phyloP scores from a whole-genome alignment of 192 early-diverging fungal genomes.

The Rhizoclosmatium sp. region DNA sequence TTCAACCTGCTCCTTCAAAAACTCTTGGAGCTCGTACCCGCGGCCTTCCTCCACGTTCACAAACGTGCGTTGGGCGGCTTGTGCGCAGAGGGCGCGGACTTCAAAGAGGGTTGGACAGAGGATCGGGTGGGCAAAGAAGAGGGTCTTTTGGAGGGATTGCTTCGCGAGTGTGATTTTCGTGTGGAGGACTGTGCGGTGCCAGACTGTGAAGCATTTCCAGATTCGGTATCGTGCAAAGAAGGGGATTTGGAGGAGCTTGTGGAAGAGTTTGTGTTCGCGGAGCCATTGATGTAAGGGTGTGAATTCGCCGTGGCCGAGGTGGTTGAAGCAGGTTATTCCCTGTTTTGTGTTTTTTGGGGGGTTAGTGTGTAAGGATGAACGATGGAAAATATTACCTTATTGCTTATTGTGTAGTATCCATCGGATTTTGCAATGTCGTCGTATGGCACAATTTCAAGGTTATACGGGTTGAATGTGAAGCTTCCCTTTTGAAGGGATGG shows the following conservation, averaged over 20 bases:
- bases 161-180: constrained; percentile 55
- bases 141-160: constrained; percentile 44
- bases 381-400: constrained; percentile 41
- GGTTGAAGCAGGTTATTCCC: constrained; percentile 63
- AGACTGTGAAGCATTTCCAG: constrained; percentile 67
- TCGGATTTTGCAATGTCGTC: constrained; percentile 47
- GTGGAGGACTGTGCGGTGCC: constrained; percentile 57
- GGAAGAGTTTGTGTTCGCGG: constrained; percentile 61
- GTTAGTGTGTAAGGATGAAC: neutral
- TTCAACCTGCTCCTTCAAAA: constrained; percentile 54
- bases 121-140: constrained; percentile 61
- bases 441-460: constrained; percentile 59
- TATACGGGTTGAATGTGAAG: constrained; percentile 60
- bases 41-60: constrained; percentile 43
- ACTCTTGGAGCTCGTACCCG: constrained; percentile 52
- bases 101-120: constrained; percentile 50
- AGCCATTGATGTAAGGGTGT: constrained; percentile 62
- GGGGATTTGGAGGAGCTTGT: constrained; percentile 58
- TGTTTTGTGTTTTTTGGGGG: neutral
- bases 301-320: constrained; percentile 59
- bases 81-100: constrained; percentile 44
- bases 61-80: constrained; percentile 37
- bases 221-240: constrained; percentile 64
- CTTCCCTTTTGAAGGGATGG: constrained; percentile 38
- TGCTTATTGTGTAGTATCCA: constrained; percentile 60